Base-by-base conservation (phyloP, 495 filamentous ascomycete genomes). In the Penicillium turbatum region DNA sequence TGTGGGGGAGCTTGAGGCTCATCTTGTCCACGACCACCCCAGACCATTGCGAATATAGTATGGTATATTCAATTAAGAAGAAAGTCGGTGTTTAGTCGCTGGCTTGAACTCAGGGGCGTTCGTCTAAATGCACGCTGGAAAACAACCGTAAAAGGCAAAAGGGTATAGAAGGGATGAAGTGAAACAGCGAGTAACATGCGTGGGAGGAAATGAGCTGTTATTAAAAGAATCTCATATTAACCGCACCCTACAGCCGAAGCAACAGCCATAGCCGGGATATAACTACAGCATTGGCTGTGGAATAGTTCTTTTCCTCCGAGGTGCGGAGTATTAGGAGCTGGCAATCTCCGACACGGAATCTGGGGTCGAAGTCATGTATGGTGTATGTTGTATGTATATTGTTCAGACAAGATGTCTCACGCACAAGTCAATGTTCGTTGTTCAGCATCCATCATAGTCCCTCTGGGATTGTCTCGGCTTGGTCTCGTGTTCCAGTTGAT, bases 11-110 rank as follows among this genome's bases (percentile, higher is more conserved):
- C 24, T 24, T 43, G 65, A 29, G 72, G 37, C 15, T 74, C 64
- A 29, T 72, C 58, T 13, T 63, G 46, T n/a, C 67, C 46, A 26
- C 53, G 57, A 36, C 48, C 66, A n/a, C 62, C 57, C 72, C 69
- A 74, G 55, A 67, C 50, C 73, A 76, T 76, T 51, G 32, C 16
- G 24, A 30, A 36, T 12, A 29, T 1, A 30, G 38, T 30, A 42
- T 17, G 6, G 16, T 17, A 44, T n/a, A 11, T 16, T 52, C 43
- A 24, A 11, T 46, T 21, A 32, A 15, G 16, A 6, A 3, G 4
- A 24, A 24, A 24, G n/a, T n/a, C n/a, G n/a, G n/a, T n/a, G 34
- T 36, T 36, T 3, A 37, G 15, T 37, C 3, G 35, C 8, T 13
- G n/a, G 35, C 15, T 31, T 16, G 35, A 6, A 16, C 5, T 12